These are phyloP conservation scores for Dactylonectria macrodidyma DNA, from an alignment of 2,329 filamentous ascomycete species.

Conservation along the genomic window DNA sequence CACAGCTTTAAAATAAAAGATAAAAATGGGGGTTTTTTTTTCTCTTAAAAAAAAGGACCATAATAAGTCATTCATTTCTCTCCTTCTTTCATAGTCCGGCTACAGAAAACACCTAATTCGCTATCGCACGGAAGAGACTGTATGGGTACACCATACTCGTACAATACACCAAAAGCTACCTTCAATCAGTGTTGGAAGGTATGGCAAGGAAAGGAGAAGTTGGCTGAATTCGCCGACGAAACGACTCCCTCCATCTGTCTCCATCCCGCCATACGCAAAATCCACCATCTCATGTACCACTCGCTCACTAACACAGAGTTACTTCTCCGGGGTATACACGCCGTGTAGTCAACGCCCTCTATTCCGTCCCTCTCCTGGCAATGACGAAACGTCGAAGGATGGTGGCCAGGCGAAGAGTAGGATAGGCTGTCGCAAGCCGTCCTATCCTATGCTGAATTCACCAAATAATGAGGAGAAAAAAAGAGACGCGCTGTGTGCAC, in stretches of 20 bases:
- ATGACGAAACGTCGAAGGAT: neutral
- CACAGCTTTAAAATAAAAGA: neutral
- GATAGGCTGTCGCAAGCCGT: constrained; percentile 12
- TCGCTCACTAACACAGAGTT: constrained; percentile 11
- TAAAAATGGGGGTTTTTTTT: neutral
- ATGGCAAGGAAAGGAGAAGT: neutral
- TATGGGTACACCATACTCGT: constrained; percentile 25
- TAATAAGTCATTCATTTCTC: neutral
- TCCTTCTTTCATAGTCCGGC: neutral
- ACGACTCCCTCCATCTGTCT: neutral
- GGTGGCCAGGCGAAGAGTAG: neutral
- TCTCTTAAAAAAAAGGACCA: neutral
- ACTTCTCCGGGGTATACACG: constrained; percentile 23
- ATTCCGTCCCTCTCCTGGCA: constrained; percentile 4
- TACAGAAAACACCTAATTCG: neutral
- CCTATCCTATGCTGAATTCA: constrained; percentile 23
- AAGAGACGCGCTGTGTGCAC: constrained; percentile 29
- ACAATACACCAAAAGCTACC: constrained; percentile 6
- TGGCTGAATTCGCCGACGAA: neutral
- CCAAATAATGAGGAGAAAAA: neutral
- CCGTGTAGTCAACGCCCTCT: constrained; percentile 7
- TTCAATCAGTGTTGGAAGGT: neutral
- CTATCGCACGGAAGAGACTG: constrained; percentile 13
- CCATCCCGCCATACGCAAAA: neutral
- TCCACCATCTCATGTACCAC: neutral